phyloP scores from a whole-genome alignment of 139 green algal genomes.

The Chlorella vulgaris region DNA sequence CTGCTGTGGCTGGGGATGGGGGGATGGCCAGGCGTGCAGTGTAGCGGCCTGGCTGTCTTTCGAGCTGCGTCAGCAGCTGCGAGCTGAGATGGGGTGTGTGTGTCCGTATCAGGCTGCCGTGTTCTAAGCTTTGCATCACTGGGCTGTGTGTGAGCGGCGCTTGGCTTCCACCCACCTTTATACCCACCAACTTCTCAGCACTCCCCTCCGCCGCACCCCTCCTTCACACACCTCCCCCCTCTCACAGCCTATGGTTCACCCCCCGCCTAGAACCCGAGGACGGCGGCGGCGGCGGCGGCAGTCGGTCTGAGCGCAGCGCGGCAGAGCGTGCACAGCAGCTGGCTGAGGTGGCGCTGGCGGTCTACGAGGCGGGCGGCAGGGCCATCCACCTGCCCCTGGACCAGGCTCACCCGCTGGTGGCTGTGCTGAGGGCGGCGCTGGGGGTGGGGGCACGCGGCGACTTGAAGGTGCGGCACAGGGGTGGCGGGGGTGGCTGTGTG shows the following conservation, averaged over 20 bases:
- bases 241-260: conserved; percentile 51
- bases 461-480: conserved; percentile 12
- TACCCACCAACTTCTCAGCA: too few relatives aligned
- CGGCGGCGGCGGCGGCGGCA: background rate
- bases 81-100: too few relatives aligned
- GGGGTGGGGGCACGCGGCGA: conserved; percentile 19
- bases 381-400: conserved; percentile 68
- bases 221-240: too few relatives aligned
- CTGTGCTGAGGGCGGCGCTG: conserved; percentile 35
- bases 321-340: conserved; percentile 51
- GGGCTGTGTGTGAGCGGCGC: too few relatives aligned
- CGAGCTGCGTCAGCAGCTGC: too few relatives aligned
- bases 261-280: conserved; percentile 10
- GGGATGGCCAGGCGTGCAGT: background rate
- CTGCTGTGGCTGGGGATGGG: background rate
- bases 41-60: too few relatives aligned
- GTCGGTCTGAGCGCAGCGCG: conserved; percentile 34
- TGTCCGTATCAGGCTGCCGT: too few relatives aligned
- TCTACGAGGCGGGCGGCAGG: conserved; percentile 47
- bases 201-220: too few relatives aligned
- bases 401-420: conserved; percentile 59
- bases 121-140: too few relatives aligned
- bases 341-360: conserved; percentile 43
- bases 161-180: too few relatives aligned
- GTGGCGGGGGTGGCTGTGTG: background rate